phyloP scores from a whole-genome alignment of 2,329 filamentous ascomycete genomes.

The Aureobasidium sp. region DNA sequence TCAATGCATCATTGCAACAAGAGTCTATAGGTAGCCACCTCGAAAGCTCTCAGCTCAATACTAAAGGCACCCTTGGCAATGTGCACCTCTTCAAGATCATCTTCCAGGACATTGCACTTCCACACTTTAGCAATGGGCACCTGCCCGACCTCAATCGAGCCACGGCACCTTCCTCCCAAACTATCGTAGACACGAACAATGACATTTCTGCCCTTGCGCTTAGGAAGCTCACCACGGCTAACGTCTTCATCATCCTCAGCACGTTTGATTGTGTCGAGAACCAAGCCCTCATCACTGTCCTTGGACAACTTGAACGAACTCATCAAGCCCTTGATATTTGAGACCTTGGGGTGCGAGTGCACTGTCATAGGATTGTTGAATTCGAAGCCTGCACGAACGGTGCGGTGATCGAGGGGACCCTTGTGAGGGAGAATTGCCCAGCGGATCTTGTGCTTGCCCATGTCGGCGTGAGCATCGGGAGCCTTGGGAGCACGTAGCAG shows the following conservation, averaged over 20 bases:
- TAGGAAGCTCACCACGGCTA: slow-evolving; percentile 44
- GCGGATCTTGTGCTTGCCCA: slow-evolving; percentile 72
- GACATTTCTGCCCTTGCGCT: slow-evolving; percentile 64
- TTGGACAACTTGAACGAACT: slow-evolving; percentile 56
- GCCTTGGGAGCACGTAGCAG: slow-evolving; percentile 84
- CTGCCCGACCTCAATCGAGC: slow-evolving; percentile 55
- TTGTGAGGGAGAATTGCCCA: slow-evolving; percentile 86
- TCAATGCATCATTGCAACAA: slow-evolving; percentile 19
- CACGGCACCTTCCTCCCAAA: slow-evolving; percentile 71
- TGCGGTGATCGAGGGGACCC: slow-evolving; percentile 61
- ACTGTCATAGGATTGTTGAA: slow-evolving; percentile 77
- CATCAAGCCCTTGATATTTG: slow-evolving; percentile 24
- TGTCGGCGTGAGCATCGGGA: slow-evolving; percentile 86
- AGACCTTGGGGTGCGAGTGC: slow-evolving; percentile 32
- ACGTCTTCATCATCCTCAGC: slow-evolving; percentile 55
- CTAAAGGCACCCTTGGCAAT: slow-evolving; percentile 34
- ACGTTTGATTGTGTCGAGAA: slow-evolving; percentile 86
- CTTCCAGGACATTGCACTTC: slow-evolving; percentile 84
- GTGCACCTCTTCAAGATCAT: slow-evolving; percentile 63
- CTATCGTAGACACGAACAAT: slow-evolving; percentile 83
- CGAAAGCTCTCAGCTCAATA: slow-evolving; percentile 32
- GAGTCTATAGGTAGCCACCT: slow-evolving; percentile 31
- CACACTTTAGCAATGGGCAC: slow-evolving; percentile 67
- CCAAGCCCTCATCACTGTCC: slow-evolving; percentile 50
- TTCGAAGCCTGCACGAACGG: slow-evolving; percentile 75